phyloP scores from a whole-genome alignment of 2,329 filamentous ascomycete genomes.

The Fusarium citri region DNA sequence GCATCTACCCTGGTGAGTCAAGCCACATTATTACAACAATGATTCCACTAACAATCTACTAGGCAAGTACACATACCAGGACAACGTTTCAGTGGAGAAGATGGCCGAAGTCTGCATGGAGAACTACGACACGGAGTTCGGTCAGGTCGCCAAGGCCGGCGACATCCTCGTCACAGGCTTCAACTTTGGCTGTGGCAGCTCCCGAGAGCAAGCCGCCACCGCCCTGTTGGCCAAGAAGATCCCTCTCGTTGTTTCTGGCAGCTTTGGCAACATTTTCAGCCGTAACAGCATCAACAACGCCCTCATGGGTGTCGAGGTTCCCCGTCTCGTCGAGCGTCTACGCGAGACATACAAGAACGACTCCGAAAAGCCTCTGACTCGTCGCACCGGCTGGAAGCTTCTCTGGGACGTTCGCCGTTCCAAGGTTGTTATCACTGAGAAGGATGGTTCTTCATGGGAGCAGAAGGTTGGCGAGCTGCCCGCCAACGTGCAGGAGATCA shows the following conservation, averaged over 20 bases:
- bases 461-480: conserved; percentile 86
- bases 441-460: conserved; percentile 75
- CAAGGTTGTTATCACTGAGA: conserved; percentile 77
- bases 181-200: conserved; percentile 89
- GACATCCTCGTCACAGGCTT: conserved; percentile 89
- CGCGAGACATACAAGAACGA: conserved; percentile 68
- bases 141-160: conserved; percentile 68
- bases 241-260: conserved; percentile 81
- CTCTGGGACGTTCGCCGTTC: conserved; percentile 82
- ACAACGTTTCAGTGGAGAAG: conserved; percentile 77
- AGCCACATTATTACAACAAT: accelerated
- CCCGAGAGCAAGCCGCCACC: conserved; percentile 82
- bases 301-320: conserved; percentile 77
- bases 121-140: conserved; percentile 87
- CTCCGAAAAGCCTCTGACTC: conserved; percentile 68
- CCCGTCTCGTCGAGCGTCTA: conserved; percentile 72
- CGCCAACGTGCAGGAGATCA: conserved; percentile 87
- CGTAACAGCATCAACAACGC: conserved; percentile 85
- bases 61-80: conserved; percentile 90
- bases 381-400: conserved; percentile 85
- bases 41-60: not conserved
- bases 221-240: conserved; percentile 85
- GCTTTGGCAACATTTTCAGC: conserved; percentile 86
- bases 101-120: conserved; percentile 95
- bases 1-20: conserved; percentile 86